Conservation (phyloP, 805 yeast genomes). For the Kockiozyma suomiensis region DNA sequence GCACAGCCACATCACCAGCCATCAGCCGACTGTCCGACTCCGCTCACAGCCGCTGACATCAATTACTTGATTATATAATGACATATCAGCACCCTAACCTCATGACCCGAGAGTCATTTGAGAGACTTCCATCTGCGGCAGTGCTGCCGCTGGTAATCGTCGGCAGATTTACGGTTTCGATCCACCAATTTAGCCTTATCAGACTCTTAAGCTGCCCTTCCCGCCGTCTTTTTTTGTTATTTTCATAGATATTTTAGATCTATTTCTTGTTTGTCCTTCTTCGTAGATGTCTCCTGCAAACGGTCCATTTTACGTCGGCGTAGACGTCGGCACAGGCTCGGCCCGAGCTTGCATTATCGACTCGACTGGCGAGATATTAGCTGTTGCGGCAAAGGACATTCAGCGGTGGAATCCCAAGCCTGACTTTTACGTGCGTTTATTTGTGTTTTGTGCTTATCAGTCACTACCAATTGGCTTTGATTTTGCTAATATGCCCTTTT, state of each 20-base stretch:
- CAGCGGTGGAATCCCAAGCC: conserved; percentile 54
- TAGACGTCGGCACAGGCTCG: conserved; percentile 97
- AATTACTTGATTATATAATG: neutral
- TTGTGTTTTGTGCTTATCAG: neutral
- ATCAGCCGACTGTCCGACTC: no score
- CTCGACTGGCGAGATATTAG: conserved; percentile 73
- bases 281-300: neutral
- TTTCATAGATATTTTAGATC: no score
- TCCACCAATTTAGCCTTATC: neutral
- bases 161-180: neutral
- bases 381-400: conserved; percentile 74
- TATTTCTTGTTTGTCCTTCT: neutral
- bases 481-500: neutral
- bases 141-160: neutral
- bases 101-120: neutral
- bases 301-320: conserved; percentile 64
- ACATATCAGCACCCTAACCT: neutral
- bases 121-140: neutral
- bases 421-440: conserved; percentile 51
- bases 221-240: neutral
- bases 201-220: neutral
- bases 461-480: no score
- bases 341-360: conserved; percentile 94
- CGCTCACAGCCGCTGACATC: no score
- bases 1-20: no score